phyloP scores from a whole-genome alignment of 768 basidiomycete genomes.

The Termitomyces sp. region DNA sequence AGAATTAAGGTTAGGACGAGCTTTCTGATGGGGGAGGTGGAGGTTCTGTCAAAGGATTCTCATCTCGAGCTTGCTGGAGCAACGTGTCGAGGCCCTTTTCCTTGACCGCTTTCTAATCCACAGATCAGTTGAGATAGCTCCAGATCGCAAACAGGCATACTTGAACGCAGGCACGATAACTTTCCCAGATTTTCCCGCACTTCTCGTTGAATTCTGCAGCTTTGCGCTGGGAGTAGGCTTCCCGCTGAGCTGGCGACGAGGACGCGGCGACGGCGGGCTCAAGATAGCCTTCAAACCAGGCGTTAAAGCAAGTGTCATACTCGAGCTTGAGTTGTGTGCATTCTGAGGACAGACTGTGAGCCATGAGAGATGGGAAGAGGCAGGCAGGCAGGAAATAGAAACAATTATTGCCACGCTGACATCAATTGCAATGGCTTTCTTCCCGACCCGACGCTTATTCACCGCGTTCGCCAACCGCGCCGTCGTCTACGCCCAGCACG shows the following conservation, averaged over 20 bases:
- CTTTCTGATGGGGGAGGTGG: slow-evolving; percentile 33
- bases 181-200: slow-evolving; percentile 81
- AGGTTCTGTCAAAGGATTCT: slow-evolving; percentile 71
- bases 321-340: slow-evolving; percentile 88
- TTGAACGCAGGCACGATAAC: slow-evolving; percentile 80
- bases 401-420: background rate
- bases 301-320: slow-evolving; percentile 95
- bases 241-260: slow-evolving; percentile 39
- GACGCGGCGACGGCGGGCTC: slow-evolving; percentile 64
- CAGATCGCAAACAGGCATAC: slow-evolving; percentile 39
- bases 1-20: no score
- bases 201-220: slow-evolving; percentile 84
- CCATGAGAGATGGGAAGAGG: slow-evolving; percentile 50
- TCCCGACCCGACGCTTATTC: slow-evolving; percentile 14
- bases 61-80: slow-evolving; percentile 74
- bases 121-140: background rate
- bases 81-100: slow-evolving; percentile 74
- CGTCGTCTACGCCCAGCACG: slow-evolving; percentile 58
- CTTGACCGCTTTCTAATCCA: slow-evolving; percentile 66
- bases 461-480: slow-evolving; percentile 46
- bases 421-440: slow-evolving; percentile 21
- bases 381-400: no score
- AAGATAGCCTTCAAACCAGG: slow-evolving; percentile 97
- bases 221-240: slow-evolving; percentile 68
- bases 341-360: slow-evolving; percentile 73